These are phyloP conservation scores for Colletotrichum melonis DNA, from an alignment of 2,329 filamentous ascomycete genomes.

Conservation along the genomic window DNA sequence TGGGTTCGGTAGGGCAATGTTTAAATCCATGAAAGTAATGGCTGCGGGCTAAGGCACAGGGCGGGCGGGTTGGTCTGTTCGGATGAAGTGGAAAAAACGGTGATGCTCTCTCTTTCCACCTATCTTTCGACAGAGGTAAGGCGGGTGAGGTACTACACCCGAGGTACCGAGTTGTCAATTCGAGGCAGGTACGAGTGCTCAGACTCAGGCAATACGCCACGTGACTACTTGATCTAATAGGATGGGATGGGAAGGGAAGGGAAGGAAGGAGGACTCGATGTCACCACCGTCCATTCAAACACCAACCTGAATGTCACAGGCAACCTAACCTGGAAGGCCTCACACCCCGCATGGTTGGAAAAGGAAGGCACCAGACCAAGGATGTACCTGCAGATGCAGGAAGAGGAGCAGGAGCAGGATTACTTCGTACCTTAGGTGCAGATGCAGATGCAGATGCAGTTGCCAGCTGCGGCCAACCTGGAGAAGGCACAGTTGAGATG, in stretches of 20 bases:
- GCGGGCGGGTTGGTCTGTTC: background rate
- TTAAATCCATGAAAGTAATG: background rate
- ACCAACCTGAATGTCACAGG: background rate
- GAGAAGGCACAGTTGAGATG: background rate
- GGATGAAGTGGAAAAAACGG: background rate
- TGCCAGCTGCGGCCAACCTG: background rate
- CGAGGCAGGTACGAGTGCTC: too few species aligned
- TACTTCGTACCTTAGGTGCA: background rate
- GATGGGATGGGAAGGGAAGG: background rate
- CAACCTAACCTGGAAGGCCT: background rate
- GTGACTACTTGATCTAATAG: background rate
- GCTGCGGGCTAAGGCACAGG: background rate
- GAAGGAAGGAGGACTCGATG: background rate
- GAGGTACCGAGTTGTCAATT: too few species aligned
- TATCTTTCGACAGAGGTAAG: too few species aligned
- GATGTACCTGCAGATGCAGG: background rate
- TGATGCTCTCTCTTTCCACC: background rate
- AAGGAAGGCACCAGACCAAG: slow-evolving; percentile 17
- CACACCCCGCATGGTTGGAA: background rate
- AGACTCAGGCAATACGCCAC: background rate
- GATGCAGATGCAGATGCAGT: background rate
- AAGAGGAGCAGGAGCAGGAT: background rate
- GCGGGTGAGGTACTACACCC: too few species aligned
- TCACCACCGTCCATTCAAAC: background rate
- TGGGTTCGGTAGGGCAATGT: background rate